Percentiles rank a stretch among this genome's conserved stretches.
Evolutionary conservation across 73 alveolate genomes (phyloP).

Genomic region (Tetrahymena malaccensis): DNA sequence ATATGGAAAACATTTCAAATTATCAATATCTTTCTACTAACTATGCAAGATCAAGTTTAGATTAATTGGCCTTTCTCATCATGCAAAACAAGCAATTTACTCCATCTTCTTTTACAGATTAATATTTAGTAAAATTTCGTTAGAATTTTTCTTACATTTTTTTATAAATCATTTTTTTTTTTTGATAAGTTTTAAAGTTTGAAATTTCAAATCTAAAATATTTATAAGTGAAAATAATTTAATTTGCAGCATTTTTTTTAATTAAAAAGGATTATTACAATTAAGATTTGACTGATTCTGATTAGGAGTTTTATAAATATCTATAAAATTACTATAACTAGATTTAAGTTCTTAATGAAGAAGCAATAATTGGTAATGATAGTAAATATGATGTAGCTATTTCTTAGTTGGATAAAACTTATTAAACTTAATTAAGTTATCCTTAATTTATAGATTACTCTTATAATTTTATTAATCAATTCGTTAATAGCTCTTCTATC

Average conservation of each 20-base stretch:
- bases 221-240: too few species aligned
- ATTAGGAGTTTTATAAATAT: too few species aligned
- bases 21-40: background rate
- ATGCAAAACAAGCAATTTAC: background rate
- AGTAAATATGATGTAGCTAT: background rate
- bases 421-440: background rate
- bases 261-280: background rate
- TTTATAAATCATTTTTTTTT: background rate
- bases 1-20: background rate
- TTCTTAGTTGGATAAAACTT: background rate
- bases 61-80: background rate
- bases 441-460: background rate
- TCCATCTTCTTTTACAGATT: background rate
- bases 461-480: background rate
- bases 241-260: too few species aligned
- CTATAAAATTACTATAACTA: too few species aligned
- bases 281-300: background rate
- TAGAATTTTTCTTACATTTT: too few species aligned
- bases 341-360: background rate
- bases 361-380: background rate
- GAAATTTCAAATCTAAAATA: too few species aligned
- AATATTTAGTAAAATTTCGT: background rate
- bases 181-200: too few species aligned
- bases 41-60: background rate
- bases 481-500: background rate